Base-by-base conservation (phyloP, 2,329 filamentous ascomycete species). In the Neofusicoccum laricinum region DNA sequence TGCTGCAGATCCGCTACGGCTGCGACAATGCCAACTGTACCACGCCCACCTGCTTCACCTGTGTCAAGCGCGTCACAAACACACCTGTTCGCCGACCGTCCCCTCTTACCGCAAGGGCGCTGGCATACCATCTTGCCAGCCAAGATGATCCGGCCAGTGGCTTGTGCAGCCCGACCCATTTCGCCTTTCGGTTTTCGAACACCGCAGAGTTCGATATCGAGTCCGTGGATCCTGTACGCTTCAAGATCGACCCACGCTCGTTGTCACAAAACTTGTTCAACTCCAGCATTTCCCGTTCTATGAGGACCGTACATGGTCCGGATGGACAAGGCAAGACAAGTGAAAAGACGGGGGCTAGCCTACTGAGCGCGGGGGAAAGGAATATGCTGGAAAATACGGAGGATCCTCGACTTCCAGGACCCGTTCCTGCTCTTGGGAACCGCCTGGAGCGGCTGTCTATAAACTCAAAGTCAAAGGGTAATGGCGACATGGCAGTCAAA, bases 41-140 rank as follows among this genome's bases (percentile, higher is more conserved):
- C 40, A 94, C 88, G 1, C 79, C 91, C 14, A 94, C 91, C 14
- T 97, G 93, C 78, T 90, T 94, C 72, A 92, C 88, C 66, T 92
- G 86, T 74, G 87, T 90, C 63, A 90, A 85, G 75, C 85, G 90
- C 68, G 79, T 88, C 45, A 84, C 86, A 38, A 86, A 86, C 67
- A 85, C 85, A 0, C 92, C 92, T 2, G 85, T 92, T 69, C 88
- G 92, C 66, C 85, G 89, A 71, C 95, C 93, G 71, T 96, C 90
- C 64, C 85, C 89, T 21, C 87, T 92, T 50, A 96, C 92, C 71
- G 92, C 93, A 8, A 86, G 92, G 70, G 91, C 90, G 1, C 78
- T 97, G 36, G 93, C 93, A 12, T 86, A 91, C 64, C 91, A 91
- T 71, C 83, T 96, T 58, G 91, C 92, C 10, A 91, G 89, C 71